A percentile compares a stretch with the other conserved stretches of the same genome.
Evolutionary conservation across 371 early-diverging fungal species (phyloP).

Genomic region (Haplosporangium sp.): DNA sequence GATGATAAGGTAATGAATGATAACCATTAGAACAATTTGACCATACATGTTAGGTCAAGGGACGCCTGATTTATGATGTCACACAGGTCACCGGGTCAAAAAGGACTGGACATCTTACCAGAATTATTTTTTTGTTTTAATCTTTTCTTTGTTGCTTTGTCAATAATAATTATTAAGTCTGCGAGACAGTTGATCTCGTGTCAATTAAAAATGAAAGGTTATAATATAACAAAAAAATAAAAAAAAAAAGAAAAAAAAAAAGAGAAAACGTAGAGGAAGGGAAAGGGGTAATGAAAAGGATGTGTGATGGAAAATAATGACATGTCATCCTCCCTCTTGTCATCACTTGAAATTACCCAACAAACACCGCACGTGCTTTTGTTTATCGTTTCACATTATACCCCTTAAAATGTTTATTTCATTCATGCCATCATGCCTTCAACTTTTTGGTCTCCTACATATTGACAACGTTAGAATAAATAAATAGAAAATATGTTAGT

Average conservation of each 20-base stretch:
- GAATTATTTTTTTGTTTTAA: no score
- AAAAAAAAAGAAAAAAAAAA: no score
- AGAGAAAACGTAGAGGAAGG: neutral
- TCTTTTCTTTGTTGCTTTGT: no score
- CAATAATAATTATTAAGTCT: no score
- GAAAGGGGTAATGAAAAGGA: neutral
- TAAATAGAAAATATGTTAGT: no score
- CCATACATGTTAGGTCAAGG: neutral
- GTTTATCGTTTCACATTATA: neutral
- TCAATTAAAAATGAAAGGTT: neutral
- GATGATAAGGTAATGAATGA: neutral
- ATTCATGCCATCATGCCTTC: slow-evolving; percentile 14
- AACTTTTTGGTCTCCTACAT: slow-evolving; percentile 23
- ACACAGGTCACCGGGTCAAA: slow-evolving; percentile 1
- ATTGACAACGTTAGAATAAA: neutral
- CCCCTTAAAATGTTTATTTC: neutral
- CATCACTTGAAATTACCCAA: neutral
- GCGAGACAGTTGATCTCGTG: neutral
- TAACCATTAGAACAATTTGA: neutral
- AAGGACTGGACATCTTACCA: slow-evolving; percentile 7
- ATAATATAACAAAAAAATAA: no score
- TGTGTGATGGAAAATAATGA: neutral
- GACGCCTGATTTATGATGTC: slow-evolving; percentile 19
- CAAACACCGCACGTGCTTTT: neutral
- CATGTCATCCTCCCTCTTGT: neutral